A percentile compares a stretch with the other conserved stretches of the same genome.
These are phyloP conservation scores for Alternaria sp. DNA, from an alignment of 2,329 filamentous ascomycete species.

Conservation along the genomic window DNA sequence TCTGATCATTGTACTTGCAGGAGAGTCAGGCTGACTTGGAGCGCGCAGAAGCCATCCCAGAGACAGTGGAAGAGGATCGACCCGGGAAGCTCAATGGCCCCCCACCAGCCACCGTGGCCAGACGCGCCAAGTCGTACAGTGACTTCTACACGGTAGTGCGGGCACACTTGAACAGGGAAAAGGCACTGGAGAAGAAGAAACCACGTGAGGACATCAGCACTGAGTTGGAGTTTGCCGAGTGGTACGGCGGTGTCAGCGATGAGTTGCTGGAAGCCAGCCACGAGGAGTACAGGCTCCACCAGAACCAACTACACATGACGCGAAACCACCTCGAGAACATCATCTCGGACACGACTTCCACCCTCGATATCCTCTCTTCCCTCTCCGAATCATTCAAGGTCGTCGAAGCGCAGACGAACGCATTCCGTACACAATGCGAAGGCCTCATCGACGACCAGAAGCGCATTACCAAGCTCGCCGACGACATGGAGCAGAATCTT, in stretches of 20 bases:
- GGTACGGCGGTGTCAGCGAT: slow-evolving; percentile 68
- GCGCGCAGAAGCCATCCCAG: slow-evolving; percentile 64
- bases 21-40: slow-evolving; percentile 63
- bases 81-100: slow-evolving; percentile 64
- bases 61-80: slow-evolving; percentile 68
- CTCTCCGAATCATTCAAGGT: slow-evolving; percentile 86
- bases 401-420: slow-evolving; percentile 89
- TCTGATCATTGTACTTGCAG: slow-evolving; percentile 59
- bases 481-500: slow-evolving; percentile 87
- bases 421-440: slow-evolving; percentile 92
- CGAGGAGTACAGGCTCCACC: slow-evolving; percentile 83
- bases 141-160: slow-evolving; percentile 74
- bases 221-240: slow-evolving; percentile 66
- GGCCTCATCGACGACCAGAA: slow-evolving; percentile 83
- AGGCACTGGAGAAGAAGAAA: slow-evolving; percentile 49
- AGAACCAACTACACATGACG: slow-evolving; percentile 80
- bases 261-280: slow-evolving; percentile 82
- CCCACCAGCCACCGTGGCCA: slow-evolving; percentile 70
- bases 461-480: slow-evolving; percentile 78
- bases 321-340: slow-evolving; percentile 83
- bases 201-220: slow-evolving; percentile 60
- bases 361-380: slow-evolving; percentile 77
- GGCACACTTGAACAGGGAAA: slow-evolving; percentile 65
- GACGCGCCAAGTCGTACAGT: slow-evolving; percentile 78
- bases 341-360: slow-evolving; percentile 76